phyloP scores from a whole-genome alignment of 148 eudicot genomes.

The Arctostaphylos glauca region DNA sequence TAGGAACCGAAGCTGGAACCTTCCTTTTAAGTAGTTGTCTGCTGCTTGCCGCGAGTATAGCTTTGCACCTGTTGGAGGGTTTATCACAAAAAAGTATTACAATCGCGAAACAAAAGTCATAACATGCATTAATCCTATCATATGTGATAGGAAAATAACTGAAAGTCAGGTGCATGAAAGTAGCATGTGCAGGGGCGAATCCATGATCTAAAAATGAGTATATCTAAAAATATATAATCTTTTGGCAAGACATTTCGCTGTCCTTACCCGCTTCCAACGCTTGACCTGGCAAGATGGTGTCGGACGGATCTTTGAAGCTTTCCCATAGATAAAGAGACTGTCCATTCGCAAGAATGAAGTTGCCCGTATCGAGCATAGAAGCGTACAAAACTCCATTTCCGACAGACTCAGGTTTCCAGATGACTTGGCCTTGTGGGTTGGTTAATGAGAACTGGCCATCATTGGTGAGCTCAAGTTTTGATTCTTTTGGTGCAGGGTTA shows the following conservation, averaged over 20 bases:
- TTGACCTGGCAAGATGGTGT: constrained; percentile 32
- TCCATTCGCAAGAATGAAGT: constrained; percentile 17
- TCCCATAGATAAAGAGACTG: constrained; percentile 17
- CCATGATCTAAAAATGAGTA: not conserved
- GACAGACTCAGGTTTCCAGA: constrained; percentile 4
- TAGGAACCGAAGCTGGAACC: constrained; percentile 23
- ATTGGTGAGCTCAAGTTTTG: constrained; percentile 20
- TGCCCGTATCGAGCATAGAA: constrained; percentile 22
- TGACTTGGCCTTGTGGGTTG: constrained; percentile 2
- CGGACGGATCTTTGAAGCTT: constrained; percentile 21
- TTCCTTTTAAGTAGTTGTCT: constrained; percentile 28
- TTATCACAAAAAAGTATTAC: not conserved
- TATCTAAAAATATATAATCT: not conserved
- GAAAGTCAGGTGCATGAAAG: not conserved
- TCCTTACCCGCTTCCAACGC: not conserved
- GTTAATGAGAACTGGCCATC: constrained; percentile 18
- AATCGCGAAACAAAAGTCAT: not conserved
- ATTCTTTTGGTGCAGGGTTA: constrained; percentile 21
- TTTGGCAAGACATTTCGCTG: not conserved
- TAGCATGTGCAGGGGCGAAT: not conserved
- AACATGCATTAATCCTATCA: not conserved
- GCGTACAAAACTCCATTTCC: not conserved
- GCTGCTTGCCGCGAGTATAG: constrained; percentile 14
- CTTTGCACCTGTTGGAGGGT: not conserved
- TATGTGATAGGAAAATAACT: not conserved